Evolutionary conservation across 208 protist species (phyloP).

Genomic region (Leishmania martiniquensis): DNA sequence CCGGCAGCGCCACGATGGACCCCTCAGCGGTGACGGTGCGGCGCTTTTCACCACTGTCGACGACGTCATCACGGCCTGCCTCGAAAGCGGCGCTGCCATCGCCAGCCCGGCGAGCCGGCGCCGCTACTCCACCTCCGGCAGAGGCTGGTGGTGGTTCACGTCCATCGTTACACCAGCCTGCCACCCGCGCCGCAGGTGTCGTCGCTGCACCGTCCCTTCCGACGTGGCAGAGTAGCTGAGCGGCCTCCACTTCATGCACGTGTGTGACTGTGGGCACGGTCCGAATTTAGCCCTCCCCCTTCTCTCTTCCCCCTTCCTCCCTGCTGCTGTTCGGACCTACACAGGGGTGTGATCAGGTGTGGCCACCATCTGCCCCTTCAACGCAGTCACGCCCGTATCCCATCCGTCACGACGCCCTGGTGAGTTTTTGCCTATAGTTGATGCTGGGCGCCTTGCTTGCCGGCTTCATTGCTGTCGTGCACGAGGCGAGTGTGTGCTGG

Average conservation of each 20-base stretch:
- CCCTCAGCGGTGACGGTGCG: slow-evolving; percentile 38
- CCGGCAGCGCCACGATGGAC: slow-evolving; percentile 57
- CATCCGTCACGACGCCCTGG: not conserved
- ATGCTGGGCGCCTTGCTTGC: not conserved
- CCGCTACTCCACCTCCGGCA: not conserved
- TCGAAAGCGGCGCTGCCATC: slow-evolving; percentile 9
- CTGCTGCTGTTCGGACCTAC: slow-evolving; percentile 1
- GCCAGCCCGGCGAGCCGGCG: not conserved
- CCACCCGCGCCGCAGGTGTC: not conserved
- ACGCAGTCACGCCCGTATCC: not conserved
- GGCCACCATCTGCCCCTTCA: not conserved
- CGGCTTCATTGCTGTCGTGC: not conserved
- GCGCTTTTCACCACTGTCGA: slow-evolving; percentile 16
- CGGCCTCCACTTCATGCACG: not conserved
- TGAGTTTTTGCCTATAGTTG: not conserved
- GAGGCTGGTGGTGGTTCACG: not conserved
- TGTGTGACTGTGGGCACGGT: not conserved
- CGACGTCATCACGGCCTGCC: not conserved
- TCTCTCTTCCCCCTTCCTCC: not conserved
- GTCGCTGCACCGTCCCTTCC: slow-evolving; percentile 1
- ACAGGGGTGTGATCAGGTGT: not conserved
- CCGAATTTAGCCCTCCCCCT: not conserved
- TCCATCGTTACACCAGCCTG: not conserved
- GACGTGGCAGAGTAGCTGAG: slow-evolving; percentile 47
- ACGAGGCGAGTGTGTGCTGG: not conserved